Evolutionary conservation across 208 protist genomes (phyloP), one percentile per base, ranked within the genome.

Genomic region (Acanthamoeba rhysodes): DNA sequence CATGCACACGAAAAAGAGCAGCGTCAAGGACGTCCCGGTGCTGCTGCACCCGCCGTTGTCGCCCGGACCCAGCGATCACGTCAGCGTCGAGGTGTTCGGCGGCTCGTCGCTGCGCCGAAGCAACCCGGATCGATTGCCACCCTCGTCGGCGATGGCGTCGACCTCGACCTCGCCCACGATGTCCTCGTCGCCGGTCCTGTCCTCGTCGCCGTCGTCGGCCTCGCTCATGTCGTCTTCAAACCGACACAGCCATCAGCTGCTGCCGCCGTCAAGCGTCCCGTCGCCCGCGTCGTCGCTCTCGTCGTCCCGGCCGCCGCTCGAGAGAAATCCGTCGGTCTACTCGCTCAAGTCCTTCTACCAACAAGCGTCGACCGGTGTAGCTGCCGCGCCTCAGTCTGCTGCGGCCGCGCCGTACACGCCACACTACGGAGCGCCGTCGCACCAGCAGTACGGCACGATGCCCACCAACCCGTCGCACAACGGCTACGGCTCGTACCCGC

Each of bases 201-300:
- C 74, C 20, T 84, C 74, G 29, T 41, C 74, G 32, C 29, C 74
- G 12, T 84, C 74, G 37, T 84, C 74, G 37, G 22, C 74, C 41
- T n/a, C 74, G 37, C 32, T 82, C 27, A 18, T 34, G 74, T 84
- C 74, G 74, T 16, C 74, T 41, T 41, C 37, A 10, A 50, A 53
- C 24, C 74, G 74, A 55, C 74, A 84, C 41, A 84, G 74, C 74
- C 74, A 84, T 32, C 74, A 84, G 74, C 74, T 84, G 74, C 74
- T 27, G 37, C 74, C 74, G 7, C 41, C 74, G 10, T 84, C 14
- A 22, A 53, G 12, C 68, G n/a, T 27, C 68, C 68, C 68, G 68
- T 27, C 68, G 68, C n/a, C 68, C 27, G 18, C 29, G 34, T 20
- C 41, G 18, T 27, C 74, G 29, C 32, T 29, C 10, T 72, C 66